phyloP scores from a whole-genome alignment of 257 asterid species.

The Eustoma russellianum region DNA sequence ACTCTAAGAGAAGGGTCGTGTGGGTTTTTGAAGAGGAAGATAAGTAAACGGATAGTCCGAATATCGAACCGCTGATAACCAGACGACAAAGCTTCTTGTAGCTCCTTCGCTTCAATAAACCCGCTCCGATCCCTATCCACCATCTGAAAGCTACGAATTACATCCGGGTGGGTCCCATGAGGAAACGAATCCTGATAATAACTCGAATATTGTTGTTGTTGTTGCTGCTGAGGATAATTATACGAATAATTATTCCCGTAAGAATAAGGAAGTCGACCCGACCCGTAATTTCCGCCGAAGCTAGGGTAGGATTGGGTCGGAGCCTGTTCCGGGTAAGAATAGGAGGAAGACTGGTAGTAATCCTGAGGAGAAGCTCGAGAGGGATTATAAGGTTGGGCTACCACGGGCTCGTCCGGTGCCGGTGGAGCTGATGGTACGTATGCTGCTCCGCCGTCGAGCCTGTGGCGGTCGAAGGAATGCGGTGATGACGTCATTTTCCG shows the following conservation, averaged over 20 bases:
- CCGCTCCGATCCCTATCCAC: constrained; percentile 74
- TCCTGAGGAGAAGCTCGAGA: constrained; percentile 17
- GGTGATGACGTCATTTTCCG: constrained; percentile 6
- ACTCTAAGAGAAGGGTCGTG: constrained; percentile 38
- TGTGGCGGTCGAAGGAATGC: not conserved
- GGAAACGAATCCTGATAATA: constrained; percentile 36
- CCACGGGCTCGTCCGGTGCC: constrained; percentile 27
- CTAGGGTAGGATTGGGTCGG: constrained; percentile 4
- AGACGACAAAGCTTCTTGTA: constrained; percentile 54
- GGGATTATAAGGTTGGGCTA: constrained; percentile 37
- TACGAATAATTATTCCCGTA: constrained; percentile 14
- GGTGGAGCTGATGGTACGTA: constrained; percentile 78
- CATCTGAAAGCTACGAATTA: constrained; percentile 69
- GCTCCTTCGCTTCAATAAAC: constrained; percentile 66
- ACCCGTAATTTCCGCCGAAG: constrained; percentile 18
- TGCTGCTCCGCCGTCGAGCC: constrained; percentile 7
- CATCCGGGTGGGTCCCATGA: constrained; percentile 67
- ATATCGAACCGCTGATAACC: constrained; percentile 50
- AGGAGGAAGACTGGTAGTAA: constrained; percentile 10
- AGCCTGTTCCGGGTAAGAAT: constrained; percentile 20
- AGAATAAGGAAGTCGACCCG: constrained; percentile 20
- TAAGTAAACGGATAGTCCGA: constrained; percentile 61
- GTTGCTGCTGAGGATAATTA: constrained; percentile 21
- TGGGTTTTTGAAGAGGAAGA: constrained; percentile 55
- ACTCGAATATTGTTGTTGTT: constrained; percentile 17